Evolutionary conservation across 495 filamentous ascomycete genomes (phyloP), one percentile per base, ranked within the genome.

Genomic region (Pseudotulostoma volvatum): DNA sequence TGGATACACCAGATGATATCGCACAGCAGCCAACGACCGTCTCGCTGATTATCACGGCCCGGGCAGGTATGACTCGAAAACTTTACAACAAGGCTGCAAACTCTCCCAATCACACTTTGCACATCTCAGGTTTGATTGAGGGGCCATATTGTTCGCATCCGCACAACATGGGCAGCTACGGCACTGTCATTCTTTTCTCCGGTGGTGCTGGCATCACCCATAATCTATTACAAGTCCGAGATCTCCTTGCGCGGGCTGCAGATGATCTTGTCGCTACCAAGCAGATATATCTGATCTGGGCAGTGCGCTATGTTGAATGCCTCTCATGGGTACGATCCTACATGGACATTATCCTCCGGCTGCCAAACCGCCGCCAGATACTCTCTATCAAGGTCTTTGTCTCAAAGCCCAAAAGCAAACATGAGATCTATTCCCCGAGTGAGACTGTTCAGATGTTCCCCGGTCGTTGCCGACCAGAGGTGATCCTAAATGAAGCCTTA

Each of bases 281-380:
- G 32, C 76, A 79, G 42, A 68, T 95, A 44, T 67, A 90, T 9
- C 70, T 97, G 3, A 74, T 94, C 34, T 97, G 90, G 90, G 77
- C 79, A 33, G 82, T 97, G 38, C 83, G 88, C 46, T 81, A 68
- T 31, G 81, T 79, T 17, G 88, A 95, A 39, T 80, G 86, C 45
- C 70, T 97, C 18, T 76, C 86, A 51, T 97, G 90, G 90, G 83
- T 95, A 31, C 72, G 82, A 4, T 74, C 79, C 5, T 97, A 82
- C 83, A 97, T 97, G 90, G 88, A 93, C 43, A 68, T 82, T 51
- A 88, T 96, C 43, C 69, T 97, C 25, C 73, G 73, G 2, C 81
- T 95, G 66, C 81, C 85, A 7, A 70, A 68, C 34, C 76, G 90
- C 0, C 72, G 85, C 18, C 83, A 95, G 18, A 71, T 87, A 2